phyloP scores from a whole-genome alignment of 2,329 filamentous ascomycete species.

The Penicillium olsonii region DNA sequence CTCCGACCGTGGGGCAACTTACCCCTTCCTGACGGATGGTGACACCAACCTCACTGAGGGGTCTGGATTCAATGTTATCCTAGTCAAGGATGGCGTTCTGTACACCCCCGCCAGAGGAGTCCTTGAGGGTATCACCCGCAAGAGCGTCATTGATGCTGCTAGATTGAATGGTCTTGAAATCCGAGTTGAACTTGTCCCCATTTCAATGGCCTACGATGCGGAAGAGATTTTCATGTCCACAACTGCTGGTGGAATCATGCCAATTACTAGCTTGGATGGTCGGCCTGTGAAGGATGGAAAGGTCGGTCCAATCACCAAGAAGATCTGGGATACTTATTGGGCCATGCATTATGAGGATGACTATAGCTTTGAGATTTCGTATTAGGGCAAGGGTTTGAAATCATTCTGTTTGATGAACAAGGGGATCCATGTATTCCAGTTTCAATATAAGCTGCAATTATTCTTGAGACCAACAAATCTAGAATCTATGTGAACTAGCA shows the following conservation, averaged over 20 bases:
- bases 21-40: conserved; percentile 55
- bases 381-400: too few species aligned
- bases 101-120: conserved; percentile 53
- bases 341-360: conserved; percentile 46
- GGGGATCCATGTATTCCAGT: too few species aligned
- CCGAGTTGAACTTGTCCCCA: conserved; percentile 45
- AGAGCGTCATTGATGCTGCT: conserved; percentile 51
- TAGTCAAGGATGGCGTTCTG: conserved; percentile 49
- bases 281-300: conserved; percentile 44
- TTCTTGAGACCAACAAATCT: too few species aligned
- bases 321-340: conserved; percentile 57
- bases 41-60: conserved; percentile 54
- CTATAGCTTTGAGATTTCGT: conserved; percentile 29
- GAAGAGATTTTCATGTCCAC: conserved; percentile 58
- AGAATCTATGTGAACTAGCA: too few species aligned
- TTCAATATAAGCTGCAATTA: too few species aligned
- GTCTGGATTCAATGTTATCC: conserved; percentile 51
- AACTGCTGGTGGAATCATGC: conserved; percentile 57
- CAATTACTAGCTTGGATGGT: conserved; percentile 51
- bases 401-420: too few species aligned
- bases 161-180: conserved; percentile 35
- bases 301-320: conserved; percentile 49
- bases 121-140: conserved; percentile 52
- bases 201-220: conserved; percentile 42
- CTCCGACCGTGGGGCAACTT: conserved; percentile 47